phyloP scores from a whole-genome alignment of 208 protist genomes.

The Leishmania amazonensis region DNA sequence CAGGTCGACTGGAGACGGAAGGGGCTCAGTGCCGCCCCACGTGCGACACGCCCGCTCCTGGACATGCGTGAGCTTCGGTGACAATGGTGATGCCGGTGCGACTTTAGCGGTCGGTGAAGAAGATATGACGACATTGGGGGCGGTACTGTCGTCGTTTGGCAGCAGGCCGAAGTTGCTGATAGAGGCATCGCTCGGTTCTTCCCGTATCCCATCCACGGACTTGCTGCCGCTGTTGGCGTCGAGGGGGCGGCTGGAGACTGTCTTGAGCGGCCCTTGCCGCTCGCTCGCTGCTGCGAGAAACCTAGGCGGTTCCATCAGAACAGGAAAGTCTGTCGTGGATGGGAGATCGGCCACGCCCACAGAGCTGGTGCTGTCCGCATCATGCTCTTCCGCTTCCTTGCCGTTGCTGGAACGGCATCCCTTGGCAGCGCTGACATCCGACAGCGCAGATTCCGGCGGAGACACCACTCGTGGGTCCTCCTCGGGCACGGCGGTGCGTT shows the following conservation, averaged over 20 bases:
- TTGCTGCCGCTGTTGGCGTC: background rate
- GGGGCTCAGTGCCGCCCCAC: background rate
- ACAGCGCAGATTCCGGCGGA: background rate
- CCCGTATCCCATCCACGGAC: background rate
- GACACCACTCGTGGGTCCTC: background rate
- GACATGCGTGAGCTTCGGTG: background rate
- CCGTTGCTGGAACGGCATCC: background rate
- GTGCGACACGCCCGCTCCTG: background rate
- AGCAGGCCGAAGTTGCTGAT: background rate
- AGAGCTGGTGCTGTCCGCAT: background rate
- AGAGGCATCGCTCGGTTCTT: background rate
- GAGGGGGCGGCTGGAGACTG: background rate
- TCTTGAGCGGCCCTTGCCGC: background rate
- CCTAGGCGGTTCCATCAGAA: background rate
- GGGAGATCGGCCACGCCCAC: background rate
- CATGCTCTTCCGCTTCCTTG: too few species aligned
- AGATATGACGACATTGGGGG: background rate
- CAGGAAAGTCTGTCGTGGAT: background rate
- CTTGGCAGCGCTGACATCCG: background rate
- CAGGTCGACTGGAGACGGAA: constrained; percentile 11
- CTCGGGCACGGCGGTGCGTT: background rate
- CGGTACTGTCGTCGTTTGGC: background rate
- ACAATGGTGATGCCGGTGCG: background rate
- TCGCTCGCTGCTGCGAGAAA: background rate
- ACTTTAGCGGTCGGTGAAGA: background rate